Evolutionary conservation across 116 monocot species (phyloP).

Genomic region (Dioscorea cayenensis): DNA sequence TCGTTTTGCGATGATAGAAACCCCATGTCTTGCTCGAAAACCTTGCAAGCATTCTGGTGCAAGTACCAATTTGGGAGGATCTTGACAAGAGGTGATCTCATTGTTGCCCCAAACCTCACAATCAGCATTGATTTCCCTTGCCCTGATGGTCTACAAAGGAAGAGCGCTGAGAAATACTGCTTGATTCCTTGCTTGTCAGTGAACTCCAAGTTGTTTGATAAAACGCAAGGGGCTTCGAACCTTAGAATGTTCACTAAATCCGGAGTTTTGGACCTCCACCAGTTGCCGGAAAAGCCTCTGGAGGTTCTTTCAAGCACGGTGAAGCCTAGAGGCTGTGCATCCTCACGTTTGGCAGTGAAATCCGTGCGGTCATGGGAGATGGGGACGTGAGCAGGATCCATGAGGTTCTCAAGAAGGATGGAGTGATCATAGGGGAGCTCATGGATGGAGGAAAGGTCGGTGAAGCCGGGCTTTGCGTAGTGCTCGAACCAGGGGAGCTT

Average conservation of each 20-base stretch:
- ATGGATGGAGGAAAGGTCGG: constrained; percentile 58
- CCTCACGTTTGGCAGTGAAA: constrained; percentile 66
- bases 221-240: constrained; percentile 67
- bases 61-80: constrained; percentile 62
- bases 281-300: constrained; percentile 61
- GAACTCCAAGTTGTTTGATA: constrained; percentile 53
- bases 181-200: constrained; percentile 45
- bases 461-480: constrained; percentile 54
- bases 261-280: constrained; percentile 29
- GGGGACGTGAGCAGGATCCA: constrained; percentile 91
- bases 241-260: constrained; percentile 26
- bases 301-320: constrained; percentile 29
- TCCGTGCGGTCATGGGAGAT: constrained; percentile 89
- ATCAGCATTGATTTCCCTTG: constrained; percentile 83
- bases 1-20: constrained; percentile 80
- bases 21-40: constrained; percentile 81
- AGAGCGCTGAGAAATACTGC: constrained; percentile 54
- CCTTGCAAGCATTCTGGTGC: constrained; percentile 60
- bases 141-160: constrained; percentile 64
- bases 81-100: constrained; percentile 14
- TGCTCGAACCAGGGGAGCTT: constrained; percentile 75
- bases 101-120: constrained; percentile 52
- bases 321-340: constrained; percentile 63
- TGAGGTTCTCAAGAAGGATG: constrained; percentile 80
- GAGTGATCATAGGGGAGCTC: constrained; percentile 91